Evolutionary conservation across 805 yeast genomes (phyloP), one percentile per base, ranked within the genome.

Genomic region (Candida jianshihensis): DNA sequence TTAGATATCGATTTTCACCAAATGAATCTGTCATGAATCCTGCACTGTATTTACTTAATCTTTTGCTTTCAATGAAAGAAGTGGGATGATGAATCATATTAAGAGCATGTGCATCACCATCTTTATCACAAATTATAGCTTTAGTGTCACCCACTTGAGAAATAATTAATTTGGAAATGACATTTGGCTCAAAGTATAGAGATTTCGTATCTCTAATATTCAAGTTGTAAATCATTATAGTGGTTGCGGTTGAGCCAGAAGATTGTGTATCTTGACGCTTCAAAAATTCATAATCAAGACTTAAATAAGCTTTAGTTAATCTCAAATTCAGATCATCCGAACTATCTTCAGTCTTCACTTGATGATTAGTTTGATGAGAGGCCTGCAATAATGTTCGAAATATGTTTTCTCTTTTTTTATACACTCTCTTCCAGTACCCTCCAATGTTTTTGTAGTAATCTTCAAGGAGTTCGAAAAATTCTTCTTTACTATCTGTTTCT

Each of bases 61-160:
- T 65, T 34, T 74, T 64, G 2, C 83, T 71, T 59, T 92, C 98
- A 10, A 75, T 64, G 1, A 87, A 81, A 33, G 88, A 81, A 1
- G 85, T 73, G 2, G 97, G 95, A 59, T 90, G 96, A 58, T 92
- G 98, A 25, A 78, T 73, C 26, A 73, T 68, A 2, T 95, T 85
- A 35, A 92, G 63, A 15, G 85, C 68, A 47, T 81, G 89, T 1
- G 95, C 95, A 28, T 73, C 62, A 3, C 97, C 97, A 37, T 69
- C 59, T 38, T 70, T 71, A 58, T 89, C 97, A 44, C 92, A 83
- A n/a, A 92, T 49, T 3, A 92, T 70, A 6, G 94, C 87, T 43
- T 84, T 73, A 3, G 97, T 83, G 55, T 92, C 98, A 6, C 98
- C 98, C 12, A 90, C 78, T 53, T 92, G 98, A 1, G 94, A 89